Evolutionary conservation across 2,329 filamentous ascomycete genomes (phyloP).

Genomic region (Ophiostoma novo-ulmi): DNA sequence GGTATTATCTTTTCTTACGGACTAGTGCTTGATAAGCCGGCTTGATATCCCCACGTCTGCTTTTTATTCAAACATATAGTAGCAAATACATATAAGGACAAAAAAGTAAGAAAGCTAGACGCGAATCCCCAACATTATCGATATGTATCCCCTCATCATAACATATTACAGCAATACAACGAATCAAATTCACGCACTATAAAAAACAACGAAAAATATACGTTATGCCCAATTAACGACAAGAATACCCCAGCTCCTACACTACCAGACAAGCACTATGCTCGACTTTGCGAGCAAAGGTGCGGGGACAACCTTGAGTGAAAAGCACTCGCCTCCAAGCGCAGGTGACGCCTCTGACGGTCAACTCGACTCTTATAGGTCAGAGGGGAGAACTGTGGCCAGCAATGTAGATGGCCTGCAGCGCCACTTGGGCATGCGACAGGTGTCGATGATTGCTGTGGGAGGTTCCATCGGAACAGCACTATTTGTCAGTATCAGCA

Average conservation of each 20-base stretch:
- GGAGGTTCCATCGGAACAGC: conserved; percentile 55
- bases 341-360: background rate
- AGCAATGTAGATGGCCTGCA: conserved; percentile 34
- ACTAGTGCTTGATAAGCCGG: background rate
- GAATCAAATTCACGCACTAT: background rate
- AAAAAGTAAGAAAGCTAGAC: background rate
- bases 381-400: background rate
- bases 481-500: conserved; percentile 58
- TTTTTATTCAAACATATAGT: background rate
- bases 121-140: background rate
- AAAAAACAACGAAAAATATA: background rate
- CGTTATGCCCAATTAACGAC: background rate
- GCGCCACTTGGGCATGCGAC: conserved; percentile 48
- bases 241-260: background rate
- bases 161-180: background rate
- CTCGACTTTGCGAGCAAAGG: background rate
- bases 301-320: background rate
- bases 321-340: background rate
- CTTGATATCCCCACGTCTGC: background rate
- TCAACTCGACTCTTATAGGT: background rate
- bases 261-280: background rate
- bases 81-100: background rate
- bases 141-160: background rate
- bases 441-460: conserved; percentile 56
- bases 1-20: background rate